These are phyloP conservation scores for Pistacia integerrima DNA, from an alignment of 345 rosid species.

Conservation along the genomic window DNA sequence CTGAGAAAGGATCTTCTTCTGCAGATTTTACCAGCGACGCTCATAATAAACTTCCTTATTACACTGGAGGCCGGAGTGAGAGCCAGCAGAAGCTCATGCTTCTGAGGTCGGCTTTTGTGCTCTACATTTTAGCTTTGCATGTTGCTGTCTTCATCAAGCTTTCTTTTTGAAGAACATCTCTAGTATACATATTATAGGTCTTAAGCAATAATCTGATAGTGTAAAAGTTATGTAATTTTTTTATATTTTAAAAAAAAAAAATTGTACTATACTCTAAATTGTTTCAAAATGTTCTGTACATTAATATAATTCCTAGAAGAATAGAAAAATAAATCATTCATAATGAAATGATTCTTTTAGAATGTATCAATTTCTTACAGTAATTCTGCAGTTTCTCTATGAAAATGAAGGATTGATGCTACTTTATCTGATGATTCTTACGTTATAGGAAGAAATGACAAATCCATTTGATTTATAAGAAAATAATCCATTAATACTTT, in stretches of 20 bases:
- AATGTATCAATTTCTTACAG: too few species aligned
- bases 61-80: constrained; percentile 53
- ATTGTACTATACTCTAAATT: neutral
- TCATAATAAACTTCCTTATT: constrained; percentile 61
- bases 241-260: neutral
- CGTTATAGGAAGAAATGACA: too few species aligned
- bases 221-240: neutral
- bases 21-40: constrained; percentile 44
- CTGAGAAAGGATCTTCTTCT: constrained; percentile 55
- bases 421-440: neutral
- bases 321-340: constrained; percentile 1
- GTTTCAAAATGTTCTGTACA: neutral
- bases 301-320: neutral
- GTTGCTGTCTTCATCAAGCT: constrained; percentile 83
- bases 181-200: constrained; percentile 15
- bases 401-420: neutral
- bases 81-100: constrained; percentile 67
- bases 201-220: constrained; percentile 10
- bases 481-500: too few species aligned
- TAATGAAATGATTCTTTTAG: neutral
- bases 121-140: constrained; percentile 78
- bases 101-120: constrained; percentile 83
- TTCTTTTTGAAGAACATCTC: constrained; percentile 62
- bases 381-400: neutral
- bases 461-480: too few species aligned